Evolutionary conservation across 2,329 filamentous ascomycete genomes (phyloP).

Genomic region (Botrytis squamosa): DNA sequence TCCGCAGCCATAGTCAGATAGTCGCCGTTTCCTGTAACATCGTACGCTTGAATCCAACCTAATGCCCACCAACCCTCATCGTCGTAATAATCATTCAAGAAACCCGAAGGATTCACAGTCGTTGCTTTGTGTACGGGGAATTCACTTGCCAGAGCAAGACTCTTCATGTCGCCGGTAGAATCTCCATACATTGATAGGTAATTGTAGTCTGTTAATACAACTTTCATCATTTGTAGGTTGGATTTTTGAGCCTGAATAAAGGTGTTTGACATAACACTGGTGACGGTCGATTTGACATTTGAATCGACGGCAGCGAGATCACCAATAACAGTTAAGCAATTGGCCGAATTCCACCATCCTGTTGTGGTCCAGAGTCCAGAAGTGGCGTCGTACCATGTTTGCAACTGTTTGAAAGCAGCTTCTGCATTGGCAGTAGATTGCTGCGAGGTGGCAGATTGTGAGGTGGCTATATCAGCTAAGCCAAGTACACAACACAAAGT

Average conservation of each 20-base stretch:
- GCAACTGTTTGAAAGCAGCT: slow-evolving; percentile 47
- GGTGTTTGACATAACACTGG: slow-evolving; percentile 46
- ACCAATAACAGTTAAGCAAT: slow-evolving; percentile 60
- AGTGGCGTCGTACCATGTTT: slow-evolving; percentile 58
- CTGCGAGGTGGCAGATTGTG: slow-evolving; percentile 23
- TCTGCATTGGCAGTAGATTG: slow-evolving; percentile 31
- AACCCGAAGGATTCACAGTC: slow-evolving; percentile 39
- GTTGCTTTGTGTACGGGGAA: neutral
- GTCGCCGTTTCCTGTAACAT: slow-evolving; percentile 50
- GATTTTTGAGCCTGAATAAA: slow-evolving; percentile 36
- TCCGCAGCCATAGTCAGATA: slow-evolving; percentile 54
- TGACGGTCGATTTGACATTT: slow-evolving; percentile 39
- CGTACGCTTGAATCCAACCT: slow-evolving; percentile 57
- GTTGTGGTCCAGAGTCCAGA: slow-evolving; percentile 63
- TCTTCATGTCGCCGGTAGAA: slow-evolving; percentile 1
- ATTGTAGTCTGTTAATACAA: slow-evolving; percentile 30
- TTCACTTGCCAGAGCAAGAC: neutral
- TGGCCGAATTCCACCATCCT: slow-evolving; percentile 75
- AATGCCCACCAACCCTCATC: slow-evolving; percentile 65
- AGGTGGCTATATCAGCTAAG: slow-evolving; percentile 11
- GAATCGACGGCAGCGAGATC: slow-evolving; percentile 45
- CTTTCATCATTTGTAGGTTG: slow-evolving; percentile 35
- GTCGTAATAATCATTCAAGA: slow-evolving; percentile 56
- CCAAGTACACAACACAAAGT: neutral
- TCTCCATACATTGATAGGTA: slow-evolving; percentile 25